These are phyloP conservation scores for Talaromyces islandicus DNA, from an alignment of 2,329 filamentous ascomycete species.

Conservation along the genomic window DNA sequence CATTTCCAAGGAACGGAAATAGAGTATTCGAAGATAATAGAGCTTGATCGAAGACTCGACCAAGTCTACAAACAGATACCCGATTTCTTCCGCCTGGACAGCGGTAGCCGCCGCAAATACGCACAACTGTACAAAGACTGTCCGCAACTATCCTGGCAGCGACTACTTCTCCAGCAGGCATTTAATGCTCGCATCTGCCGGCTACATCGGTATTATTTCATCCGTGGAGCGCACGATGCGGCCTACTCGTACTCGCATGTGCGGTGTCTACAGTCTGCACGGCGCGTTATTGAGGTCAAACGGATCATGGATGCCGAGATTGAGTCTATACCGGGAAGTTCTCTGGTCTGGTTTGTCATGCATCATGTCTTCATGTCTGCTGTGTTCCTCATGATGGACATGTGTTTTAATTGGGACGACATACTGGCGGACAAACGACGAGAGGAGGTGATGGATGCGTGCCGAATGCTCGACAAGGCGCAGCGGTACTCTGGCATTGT, in stretches of 20 bases:
- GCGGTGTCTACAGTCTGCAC: conserved; percentile 32
- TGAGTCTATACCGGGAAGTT: conserved; percentile 19
- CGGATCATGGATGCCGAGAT: conserved; percentile 27
- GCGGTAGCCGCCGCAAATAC: conserved; percentile 19
- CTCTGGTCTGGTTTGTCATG: conserved; percentile 27
- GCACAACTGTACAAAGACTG: conserved; percentile 22
- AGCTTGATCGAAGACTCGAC: conserved; percentile 29
- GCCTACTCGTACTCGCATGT: conserved; percentile 33
- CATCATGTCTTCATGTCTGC: conserved; percentile 38
- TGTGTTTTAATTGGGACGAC: conserved; percentile 36
- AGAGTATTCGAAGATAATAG: conserved; percentile 33
- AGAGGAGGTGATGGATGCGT: conserved; percentile 32
- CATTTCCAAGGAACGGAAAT: conserved; percentile 21
- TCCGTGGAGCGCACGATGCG: conserved; percentile 29
- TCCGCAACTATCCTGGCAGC: conserved; percentile 29
- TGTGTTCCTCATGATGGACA: conserved; percentile 33
- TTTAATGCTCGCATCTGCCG: conserved; percentile 32
- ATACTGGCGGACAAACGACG: conserved; percentile 28
- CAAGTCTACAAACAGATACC: conserved; percentile 26
- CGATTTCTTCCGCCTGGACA: conserved; percentile 32
- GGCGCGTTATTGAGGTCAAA: conserved; percentile 32
- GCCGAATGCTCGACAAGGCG: conserved; percentile 31
- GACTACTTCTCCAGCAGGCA: conserved; percentile 28
- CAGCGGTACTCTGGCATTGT: conserved; percentile 26
- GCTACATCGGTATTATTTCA: conserved; percentile 35